Evolutionary conservation across 2,329 filamentous ascomycete species (phyloP).

Genomic region (Penicillium polonicum): DNA sequence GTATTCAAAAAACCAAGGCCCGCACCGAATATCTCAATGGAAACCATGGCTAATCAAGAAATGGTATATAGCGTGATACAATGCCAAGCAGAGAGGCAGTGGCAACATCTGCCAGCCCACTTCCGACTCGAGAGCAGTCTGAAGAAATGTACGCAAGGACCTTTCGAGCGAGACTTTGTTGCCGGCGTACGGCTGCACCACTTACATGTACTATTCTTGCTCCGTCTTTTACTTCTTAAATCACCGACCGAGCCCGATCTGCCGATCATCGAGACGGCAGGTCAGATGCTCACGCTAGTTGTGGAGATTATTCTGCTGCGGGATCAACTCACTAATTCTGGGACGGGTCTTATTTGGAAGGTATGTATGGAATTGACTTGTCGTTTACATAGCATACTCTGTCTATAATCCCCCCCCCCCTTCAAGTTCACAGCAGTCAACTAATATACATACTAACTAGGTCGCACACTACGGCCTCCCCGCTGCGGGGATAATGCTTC

Average conservation of each 20-base stretch:
- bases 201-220: conserved; percentile 29
- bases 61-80: conserved; percentile 18
- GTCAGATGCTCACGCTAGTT: conserved; percentile 28
- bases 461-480: conserved; percentile 32
- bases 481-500: conserved; percentile 30
- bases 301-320: conserved; percentile 30
- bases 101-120: conserved; percentile 21
- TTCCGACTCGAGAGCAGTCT: conserved; percentile 25
- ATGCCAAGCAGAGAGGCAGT: conserved; percentile 22
- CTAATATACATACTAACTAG: conserved; percentile 6
- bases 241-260: conserved; percentile 27
- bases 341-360: conserved; percentile 31
- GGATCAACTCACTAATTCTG: conserved; percentile 30
- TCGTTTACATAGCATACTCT: background rate
- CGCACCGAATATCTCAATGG: background rate
- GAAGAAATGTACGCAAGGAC: conserved; percentile 20
- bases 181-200: conserved; percentile 28
- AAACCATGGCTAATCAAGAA: conserved; percentile 14
- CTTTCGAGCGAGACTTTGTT: conserved; percentile 29
- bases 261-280: conserved; percentile 26
- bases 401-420: background rate
- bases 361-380: conserved; percentile 8
- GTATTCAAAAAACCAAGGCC: conserved; percentile 5
- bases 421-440: background rate
- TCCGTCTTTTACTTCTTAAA: conserved; percentile 23